Conservation (phyloP, 352 stramenopile genomes). For the Pythium insidiosum region DNA sequence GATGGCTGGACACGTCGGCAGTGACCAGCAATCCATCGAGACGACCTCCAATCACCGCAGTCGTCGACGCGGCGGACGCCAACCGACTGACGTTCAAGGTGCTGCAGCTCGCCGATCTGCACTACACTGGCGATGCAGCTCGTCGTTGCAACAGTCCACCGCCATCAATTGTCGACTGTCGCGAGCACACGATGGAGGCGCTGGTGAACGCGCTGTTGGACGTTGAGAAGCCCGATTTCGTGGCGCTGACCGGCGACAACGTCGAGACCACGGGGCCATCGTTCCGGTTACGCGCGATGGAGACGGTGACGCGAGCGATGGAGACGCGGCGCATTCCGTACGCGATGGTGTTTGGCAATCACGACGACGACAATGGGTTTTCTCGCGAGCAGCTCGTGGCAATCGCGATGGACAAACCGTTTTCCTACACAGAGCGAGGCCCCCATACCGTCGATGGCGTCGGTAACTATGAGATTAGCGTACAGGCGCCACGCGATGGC, state of each 20-base stretch:
- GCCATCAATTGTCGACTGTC: slow-evolving; percentile 13
- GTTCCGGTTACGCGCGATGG: slow-evolving; percentile 24
- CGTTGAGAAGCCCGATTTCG: slow-evolving; percentile 51
- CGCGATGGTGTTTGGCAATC: slow-evolving; percentile 55
- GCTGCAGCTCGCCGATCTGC: slow-evolving; percentile 61
- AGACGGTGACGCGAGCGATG: slow-evolving; percentile 21
- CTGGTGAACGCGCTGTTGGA: slow-evolving; percentile 54
- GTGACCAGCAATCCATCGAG: no score
- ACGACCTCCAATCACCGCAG: slow-evolving; percentile 5
- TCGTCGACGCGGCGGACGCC: slow-evolving; percentile 4
- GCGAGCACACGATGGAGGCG: slow-evolving; percentile 32
- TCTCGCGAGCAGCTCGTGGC: slow-evolving; percentile 29
- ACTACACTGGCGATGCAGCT: slow-evolving; percentile 36
- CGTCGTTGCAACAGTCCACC: slow-evolving; percentile 18
- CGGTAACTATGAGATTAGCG: slow-evolving; percentile 53
- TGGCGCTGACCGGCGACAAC: slow-evolving; percentile 61
- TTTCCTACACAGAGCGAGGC: slow-evolving; percentile 40
- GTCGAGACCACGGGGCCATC: slow-evolving; percentile 21
- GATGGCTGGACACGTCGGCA: background rate
- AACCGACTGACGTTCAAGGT: slow-evolving; percentile 41
- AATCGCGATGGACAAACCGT: slow-evolving; percentile 22
- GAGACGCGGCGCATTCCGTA: slow-evolving; percentile 40
- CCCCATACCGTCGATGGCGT: slow-evolving; percentile 37
- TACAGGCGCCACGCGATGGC: slow-evolving; percentile 28
- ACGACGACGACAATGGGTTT: slow-evolving; percentile 44